Evolutionary conservation across 192 early-diverging fungal species (phyloP), one percentile per base, ranked within the genome.

Genomic region (Coemansia erecta): DNA sequence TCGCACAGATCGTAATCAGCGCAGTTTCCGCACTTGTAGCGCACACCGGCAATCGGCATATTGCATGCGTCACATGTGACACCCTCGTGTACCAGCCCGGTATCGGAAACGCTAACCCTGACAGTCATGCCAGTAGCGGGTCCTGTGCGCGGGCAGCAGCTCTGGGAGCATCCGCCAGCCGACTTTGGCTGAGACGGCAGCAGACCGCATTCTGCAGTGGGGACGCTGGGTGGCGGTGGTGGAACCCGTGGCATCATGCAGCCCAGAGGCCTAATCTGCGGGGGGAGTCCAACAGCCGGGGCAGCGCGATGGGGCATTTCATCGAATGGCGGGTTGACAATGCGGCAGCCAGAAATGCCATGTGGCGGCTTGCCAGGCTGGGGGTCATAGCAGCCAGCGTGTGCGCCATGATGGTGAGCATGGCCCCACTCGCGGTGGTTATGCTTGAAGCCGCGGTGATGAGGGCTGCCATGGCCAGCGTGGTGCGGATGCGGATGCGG

Each of bases 11-110:
- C 96, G 61, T 84, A 98, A 62, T 98, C 93, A 37, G 86, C 68
- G 64, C 96, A 98, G 70, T 96, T 95, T 33, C 89, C 88, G 70
- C 96, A 98, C 73, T 95, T 95, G 85, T 91, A 98, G 4, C 94
- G 84, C 21, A 87, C 74, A 18, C 94, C 96, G 12, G 90, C 82
- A 44, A 98, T 87, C 0, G 90, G 92, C 19, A 87, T 84, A 18
- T 81, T 73, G 33, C 85, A 77, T 13, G 21, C 44, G n/a, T 76
- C 73, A 35, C 73, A 76, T 22, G 42, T 22, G 46, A 76, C 67
- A 40, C 63, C 52, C 11, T 39, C 14, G 52, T 76, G 73, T 24
- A 60, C 56, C 21, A 19, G n/a, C 35, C 12, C 5, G 9, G 43
- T 15, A 26, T 48, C 17, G 5, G 21, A 2, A 2, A 21, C 47